Base-by-base conservation (phyloP, 1,139 yeast genomes). In the Candida smagusa region DNA sequence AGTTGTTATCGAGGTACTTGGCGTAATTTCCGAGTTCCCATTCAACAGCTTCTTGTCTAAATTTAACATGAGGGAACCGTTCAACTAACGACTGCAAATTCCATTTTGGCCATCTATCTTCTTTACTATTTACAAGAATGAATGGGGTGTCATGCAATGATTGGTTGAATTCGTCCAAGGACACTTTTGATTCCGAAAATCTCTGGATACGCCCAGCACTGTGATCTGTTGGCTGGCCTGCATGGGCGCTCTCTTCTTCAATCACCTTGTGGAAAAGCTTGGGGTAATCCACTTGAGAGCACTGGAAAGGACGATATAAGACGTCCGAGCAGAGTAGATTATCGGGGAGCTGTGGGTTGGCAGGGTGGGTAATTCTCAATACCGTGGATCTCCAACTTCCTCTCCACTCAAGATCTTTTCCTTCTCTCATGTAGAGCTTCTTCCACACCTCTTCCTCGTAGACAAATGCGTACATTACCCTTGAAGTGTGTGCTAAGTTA, bases 361-460 rank as follows among this genome's bases (percentile, higher is more conserved):
- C 74, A 39, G 65, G 72, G n/a, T 45, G 42, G 1, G 60, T 49
- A 3, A 76, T 45, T 0, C 63, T 58, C 45, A 83, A 56, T 12
- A 81, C 63, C 0, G 90, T 78, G 28, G 72, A 63, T 49, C 87
- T 72, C 96, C 96, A 88, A 1, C 87, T 73, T 0, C 96, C 96
- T 30, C 54, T 58, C 96, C 96, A 88, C 19, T 56, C 45, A 30
- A 47, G 31, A 33, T 44, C 40, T 2, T 38, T 12, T 30, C 50
- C 47, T 28, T 48, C 47, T 26, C 33, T 46, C 25, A 37, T 33
- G 48, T 74, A 79, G 35, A 81, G 42, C 42, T 67, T 72, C 52
- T 83, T 82, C 96, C 96, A 87, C 16, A 83, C 48, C 42, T 87
- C 95, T 49, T 87, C 95, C 50, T 79, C 84, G 56, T 77, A 80